Conservation (phyloP, 306 rosid genomes). For the Pueraria montana region DNA sequence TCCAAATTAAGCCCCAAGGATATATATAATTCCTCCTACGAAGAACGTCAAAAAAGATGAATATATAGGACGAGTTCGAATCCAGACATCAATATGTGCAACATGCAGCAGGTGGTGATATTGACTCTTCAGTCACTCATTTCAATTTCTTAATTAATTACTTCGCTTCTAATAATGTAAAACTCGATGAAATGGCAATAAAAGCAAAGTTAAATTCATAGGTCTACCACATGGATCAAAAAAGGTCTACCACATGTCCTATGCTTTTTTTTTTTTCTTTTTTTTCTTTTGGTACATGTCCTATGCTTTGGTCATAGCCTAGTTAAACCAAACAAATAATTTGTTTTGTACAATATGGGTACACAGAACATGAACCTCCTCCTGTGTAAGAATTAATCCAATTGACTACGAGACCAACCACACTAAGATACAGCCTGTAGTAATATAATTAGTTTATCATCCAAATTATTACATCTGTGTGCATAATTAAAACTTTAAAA, state of each 20-base stretch:
- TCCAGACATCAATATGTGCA: not conserved
- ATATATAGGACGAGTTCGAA: not conserved
- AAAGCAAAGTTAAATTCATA: conserved; percentile 8
- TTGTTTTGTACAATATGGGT: not conserved
- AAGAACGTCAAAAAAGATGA: too few relatives aligned
- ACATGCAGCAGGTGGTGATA: not conserved
- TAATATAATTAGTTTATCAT: too few relatives aligned
- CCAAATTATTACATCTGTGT: too few relatives aligned
- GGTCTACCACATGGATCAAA: conserved; percentile 35
- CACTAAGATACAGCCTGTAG: too few relatives aligned
- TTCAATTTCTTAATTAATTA: not conserved
- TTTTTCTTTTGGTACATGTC: too few relatives aligned
- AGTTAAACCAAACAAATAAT: not conserved
- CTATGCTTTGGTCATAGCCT: not conserved
- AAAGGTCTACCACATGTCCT: conserved; percentile 26
- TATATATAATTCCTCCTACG: too few relatives aligned
- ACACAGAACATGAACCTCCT: not conserved
- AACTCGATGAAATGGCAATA: not conserved
- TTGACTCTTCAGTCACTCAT: not conserved
- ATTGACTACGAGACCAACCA: too few relatives aligned
- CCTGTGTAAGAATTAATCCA: not conserved
- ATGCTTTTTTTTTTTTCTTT: too few relatives aligned
- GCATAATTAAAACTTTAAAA: too few relatives aligned
- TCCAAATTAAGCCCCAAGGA: too few relatives aligned
- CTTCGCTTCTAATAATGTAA: not conserved